These are phyloP conservation scores for Leishmania martiniquensis DNA, from an alignment of 208 protist species.

Conservation along the genomic window DNA sequence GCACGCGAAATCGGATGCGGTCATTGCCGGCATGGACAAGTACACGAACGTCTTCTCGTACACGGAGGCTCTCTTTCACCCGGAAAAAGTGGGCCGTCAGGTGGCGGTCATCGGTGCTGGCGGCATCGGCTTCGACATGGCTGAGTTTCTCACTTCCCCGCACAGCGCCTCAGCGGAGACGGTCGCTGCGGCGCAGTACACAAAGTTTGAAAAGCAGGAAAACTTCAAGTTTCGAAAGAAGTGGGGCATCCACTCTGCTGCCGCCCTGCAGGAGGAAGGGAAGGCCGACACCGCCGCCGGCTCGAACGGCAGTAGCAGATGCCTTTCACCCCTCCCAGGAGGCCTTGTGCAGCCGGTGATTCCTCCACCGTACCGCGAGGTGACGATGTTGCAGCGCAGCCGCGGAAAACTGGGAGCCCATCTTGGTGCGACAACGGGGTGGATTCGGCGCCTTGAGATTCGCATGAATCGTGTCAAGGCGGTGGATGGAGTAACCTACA, in stretches of 20 bases:
- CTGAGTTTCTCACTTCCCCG: slow-evolving; percentile 71
- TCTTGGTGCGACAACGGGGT: slow-evolving; percentile 90
- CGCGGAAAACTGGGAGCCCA: slow-evolving; percentile 76
- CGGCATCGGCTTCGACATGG: slow-evolving; percentile 94
- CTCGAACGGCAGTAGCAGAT: neutral
- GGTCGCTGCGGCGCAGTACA: slow-evolving; percentile 28
- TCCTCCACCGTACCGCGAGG: slow-evolving; percentile 30
- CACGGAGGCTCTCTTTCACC: slow-evolving; percentile 75
- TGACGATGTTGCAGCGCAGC: slow-evolving; percentile 82
- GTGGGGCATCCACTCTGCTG: slow-evolving; percentile 67
- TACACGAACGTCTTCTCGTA: slow-evolving; percentile 81
- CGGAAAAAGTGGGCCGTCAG: slow-evolving; percentile 55
- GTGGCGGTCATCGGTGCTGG: slow-evolving; percentile 93
- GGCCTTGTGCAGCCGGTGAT: slow-evolving; percentile 43
- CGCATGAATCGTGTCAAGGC: slow-evolving; percentile 74
- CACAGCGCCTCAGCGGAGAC: slow-evolving; percentile 26
- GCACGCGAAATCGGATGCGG: slow-evolving; percentile 47
- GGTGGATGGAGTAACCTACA: slow-evolving; percentile 73
- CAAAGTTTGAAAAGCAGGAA: slow-evolving; percentile 38
- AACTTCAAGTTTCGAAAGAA: slow-evolving; percentile 48
- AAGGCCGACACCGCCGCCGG: neutral
- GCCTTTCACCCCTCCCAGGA: slow-evolving; percentile 24
- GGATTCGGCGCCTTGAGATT: slow-evolving; percentile 91
- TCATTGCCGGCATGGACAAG: slow-evolving; percentile 57
- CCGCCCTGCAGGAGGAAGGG: neutral